Evolutionary conservation across 176 grass and related monocot genomes (phyloP), one percentile per base, ranked within the genome.

Genomic region (Avena sativa): DNA sequence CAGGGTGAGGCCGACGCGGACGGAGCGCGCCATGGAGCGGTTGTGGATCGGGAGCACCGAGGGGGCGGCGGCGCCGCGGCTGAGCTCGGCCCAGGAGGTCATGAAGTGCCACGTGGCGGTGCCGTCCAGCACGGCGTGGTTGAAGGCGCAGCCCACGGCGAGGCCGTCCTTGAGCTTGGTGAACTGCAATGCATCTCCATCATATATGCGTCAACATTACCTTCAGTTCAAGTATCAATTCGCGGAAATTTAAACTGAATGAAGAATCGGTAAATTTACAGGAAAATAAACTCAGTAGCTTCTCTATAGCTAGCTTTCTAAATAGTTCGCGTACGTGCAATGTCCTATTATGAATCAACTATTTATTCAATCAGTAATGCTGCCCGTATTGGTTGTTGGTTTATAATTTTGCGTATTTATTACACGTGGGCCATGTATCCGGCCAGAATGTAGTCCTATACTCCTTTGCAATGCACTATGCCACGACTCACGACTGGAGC

Each of bases 21-120:
- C 86, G 30, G 90, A 83, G 56, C 97, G 90, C 49, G 92, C 94
- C 64, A 88, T 72, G 34, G 58, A 20, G 2, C 94, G 97, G 83
- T 96, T 82, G 80, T 86, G 96, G 50, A 94, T 11, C 2, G 97
- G 97, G 32, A 87, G 58, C 1, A 82, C 4, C 12, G 91, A 90
- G 2, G 86, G 71, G 4, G 79, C 25, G 16, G 60, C 14, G 14
- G 20, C 76, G 53, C 78, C 66, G 86, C 92, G 90, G 87, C 87
- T 87, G 47, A 99, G 92, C 80, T 99, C 92, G 10, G 94, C 97
- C 97, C 97, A 99, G 9, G 84, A 92, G 3, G 73, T 89, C 97
- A 99, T 96, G 97, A 99, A 99, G 89, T 99, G 94, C 97, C 97
- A 99, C 0, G 97, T 99, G 11, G 97, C 92, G 8, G 88, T 89